phyloP scores from a whole-genome alignment of 305 asterid genomes.

The Fraxinus greggii region DNA sequence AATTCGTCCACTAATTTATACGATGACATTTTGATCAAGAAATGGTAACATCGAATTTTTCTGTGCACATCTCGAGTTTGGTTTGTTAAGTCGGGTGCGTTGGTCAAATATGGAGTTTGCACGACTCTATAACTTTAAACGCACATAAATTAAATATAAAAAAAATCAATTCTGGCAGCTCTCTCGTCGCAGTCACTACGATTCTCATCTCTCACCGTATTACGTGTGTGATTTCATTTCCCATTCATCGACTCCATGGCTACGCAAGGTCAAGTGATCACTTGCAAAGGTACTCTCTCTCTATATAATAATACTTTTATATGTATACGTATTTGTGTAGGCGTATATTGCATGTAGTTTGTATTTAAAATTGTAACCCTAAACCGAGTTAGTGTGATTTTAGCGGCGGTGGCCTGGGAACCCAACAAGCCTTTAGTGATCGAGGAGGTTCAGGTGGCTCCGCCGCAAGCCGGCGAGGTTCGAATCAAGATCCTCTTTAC shows the following conservation, averaged over 20 bases:
- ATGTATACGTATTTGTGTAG: neutral
- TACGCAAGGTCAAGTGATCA: slow-evolving; percentile 93
- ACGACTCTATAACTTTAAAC: too few relatives aligned
- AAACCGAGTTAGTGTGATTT: neutral
- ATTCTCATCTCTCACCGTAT: neutral
- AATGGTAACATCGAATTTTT: too few relatives aligned
- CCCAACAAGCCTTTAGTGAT: slow-evolving; percentile 93
- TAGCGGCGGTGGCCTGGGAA: slow-evolving; percentile 99
- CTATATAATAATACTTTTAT: neutral
- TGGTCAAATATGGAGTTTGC: too few relatives aligned
- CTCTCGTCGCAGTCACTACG: neutral
- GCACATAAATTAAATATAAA: neutral
- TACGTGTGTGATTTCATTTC: neutral
- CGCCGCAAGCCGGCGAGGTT: slow-evolving; percentile 96
- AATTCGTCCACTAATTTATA: too few relatives aligned
- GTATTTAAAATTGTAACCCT: slow-evolving; percentile 13
- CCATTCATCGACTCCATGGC: slow-evolving; percentile 43
- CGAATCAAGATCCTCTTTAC: slow-evolving; percentile 76
- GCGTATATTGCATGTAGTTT: neutral
- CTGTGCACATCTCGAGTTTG: too few relatives aligned
- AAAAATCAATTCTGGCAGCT: neutral
- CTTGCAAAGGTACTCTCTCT: slow-evolving; percentile 83
- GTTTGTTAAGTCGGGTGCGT: neutral
- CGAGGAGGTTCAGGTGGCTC: slow-evolving; percentile 97
- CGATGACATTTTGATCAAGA: too few relatives aligned